Percentiles rank a stretch among this genome's conserved stretches.
phyloP scores from a whole-genome alignment of 1,284 basidiomycete genomes.

The Malassezia vespertilionis region DNA sequence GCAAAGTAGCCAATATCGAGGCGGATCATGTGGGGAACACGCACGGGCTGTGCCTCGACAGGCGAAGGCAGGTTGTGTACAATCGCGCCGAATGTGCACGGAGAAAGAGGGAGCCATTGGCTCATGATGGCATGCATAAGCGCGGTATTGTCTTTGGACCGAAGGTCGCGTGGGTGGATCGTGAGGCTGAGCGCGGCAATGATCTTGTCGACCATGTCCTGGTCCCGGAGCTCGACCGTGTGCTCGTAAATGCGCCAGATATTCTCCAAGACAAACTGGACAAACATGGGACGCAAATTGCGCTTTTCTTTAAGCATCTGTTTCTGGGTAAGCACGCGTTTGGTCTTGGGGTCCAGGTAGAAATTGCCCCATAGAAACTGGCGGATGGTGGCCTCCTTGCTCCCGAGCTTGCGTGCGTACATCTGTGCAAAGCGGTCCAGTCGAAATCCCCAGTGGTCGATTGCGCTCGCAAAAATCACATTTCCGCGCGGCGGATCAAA shows the following conservation, averaged over 20 bases:
- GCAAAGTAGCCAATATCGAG: slow-evolving; percentile 56
- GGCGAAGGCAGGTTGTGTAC: slow-evolving; percentile 88
- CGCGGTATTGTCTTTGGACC: slow-evolving; percentile 75
- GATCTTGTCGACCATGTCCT: slow-evolving; percentile 74
- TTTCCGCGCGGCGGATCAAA: slow-evolving; percentile 93
- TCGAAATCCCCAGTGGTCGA: slow-evolving; percentile 96
- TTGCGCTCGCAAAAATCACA: slow-evolving; percentile 89
- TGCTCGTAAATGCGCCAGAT: slow-evolving; percentile 79
- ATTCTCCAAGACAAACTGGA: slow-evolving; percentile 94
- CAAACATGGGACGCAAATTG: slow-evolving; percentile 87
- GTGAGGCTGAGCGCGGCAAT: slow-evolving; percentile 71
- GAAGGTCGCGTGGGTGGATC: slow-evolving; percentile 76
- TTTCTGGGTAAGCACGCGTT: slow-evolving; percentile 80
- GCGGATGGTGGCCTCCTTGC: slow-evolving; percentile 76
- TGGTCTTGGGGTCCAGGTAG: slow-evolving; percentile 91
- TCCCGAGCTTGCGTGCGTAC: slow-evolving; percentile 79
- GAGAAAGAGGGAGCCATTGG: slow-evolving; percentile 91
- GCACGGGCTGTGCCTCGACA: slow-evolving; percentile 63
- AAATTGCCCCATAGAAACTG: slow-evolving; percentile 94
- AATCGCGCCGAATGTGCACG: slow-evolving; percentile 79
- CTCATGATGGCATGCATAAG: slow-evolving; percentile 78
- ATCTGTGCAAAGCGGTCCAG: slow-evolving; percentile 85
- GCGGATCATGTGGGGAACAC: slow-evolving; percentile 87
- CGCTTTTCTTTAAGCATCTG: slow-evolving; percentile 60
- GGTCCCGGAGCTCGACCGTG: slow-evolving; percentile 29